Percentiles rank a stretch among this genome's conserved stretches.
Conservation (phyloP, 768 basidiomycete genomes). For the Trametes villosa region DNA sequence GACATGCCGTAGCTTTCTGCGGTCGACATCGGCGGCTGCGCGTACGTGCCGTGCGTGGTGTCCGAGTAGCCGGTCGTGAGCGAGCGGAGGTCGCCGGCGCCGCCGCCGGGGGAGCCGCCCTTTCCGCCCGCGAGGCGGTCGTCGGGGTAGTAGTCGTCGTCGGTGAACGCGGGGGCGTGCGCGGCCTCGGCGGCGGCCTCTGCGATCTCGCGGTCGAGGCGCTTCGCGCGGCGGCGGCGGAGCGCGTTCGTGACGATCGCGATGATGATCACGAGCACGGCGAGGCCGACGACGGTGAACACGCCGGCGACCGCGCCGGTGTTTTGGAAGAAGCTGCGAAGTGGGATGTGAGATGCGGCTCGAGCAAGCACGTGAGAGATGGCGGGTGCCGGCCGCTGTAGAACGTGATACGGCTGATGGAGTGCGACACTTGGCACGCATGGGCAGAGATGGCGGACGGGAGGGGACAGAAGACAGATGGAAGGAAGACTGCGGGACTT, state of each 20-base stretch:
- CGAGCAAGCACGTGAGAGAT: background rate
- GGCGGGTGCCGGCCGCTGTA: too few relatives aligned
- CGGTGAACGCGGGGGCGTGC: constrained; percentile 52
- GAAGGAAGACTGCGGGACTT: constrained; percentile 10
- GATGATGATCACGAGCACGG: constrained; percentile 55
- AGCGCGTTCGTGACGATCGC: constrained; percentile 55
- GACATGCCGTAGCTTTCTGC: constrained; percentile 56
- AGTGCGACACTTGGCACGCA: too few relatives aligned
- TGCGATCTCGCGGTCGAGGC: constrained; percentile 75
- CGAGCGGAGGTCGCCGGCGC: constrained; percentile 12
- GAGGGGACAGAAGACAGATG: background rate
- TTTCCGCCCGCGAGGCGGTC: constrained; percentile 15
- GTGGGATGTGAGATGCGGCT: constrained; percentile 2
- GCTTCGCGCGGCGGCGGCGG: constrained; percentile 64
- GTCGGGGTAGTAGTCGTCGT: constrained; percentile 51
- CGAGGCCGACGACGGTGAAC: constrained; percentile 71
- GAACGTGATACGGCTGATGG: too few relatives aligned
- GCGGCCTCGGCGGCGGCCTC: constrained; percentile 71
- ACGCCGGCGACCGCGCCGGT: constrained; percentile 73
- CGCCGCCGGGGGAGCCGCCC: background rate
- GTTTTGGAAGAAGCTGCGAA: constrained; percentile 68
- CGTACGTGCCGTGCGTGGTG: constrained; percentile 60
- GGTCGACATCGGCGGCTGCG: constrained; percentile 41
- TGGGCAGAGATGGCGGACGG: too few relatives aligned
- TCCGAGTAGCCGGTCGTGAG: constrained; percentile 48